Conservation (phyloP, 768 basidiomycete species). For the Boletus rufocinnamomeus region DNA sequence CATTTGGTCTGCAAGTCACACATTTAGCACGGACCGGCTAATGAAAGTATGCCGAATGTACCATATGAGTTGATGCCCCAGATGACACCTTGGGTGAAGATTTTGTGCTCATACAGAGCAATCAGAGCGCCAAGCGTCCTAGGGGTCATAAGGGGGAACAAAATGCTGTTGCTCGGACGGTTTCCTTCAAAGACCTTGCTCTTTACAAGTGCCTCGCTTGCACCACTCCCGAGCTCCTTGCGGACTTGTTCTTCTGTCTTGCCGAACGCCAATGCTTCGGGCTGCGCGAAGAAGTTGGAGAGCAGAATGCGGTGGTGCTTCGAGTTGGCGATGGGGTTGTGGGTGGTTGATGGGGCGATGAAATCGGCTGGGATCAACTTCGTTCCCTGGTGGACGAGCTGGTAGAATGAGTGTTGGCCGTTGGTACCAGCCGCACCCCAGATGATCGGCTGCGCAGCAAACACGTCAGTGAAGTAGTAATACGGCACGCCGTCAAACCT, state of each 20-base stretch:
- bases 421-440: slow-evolving; percentile 99
- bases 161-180: slow-evolving; percentile 92
- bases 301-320: slow-evolving; percentile 98
- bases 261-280: slow-evolving; percentile 96
- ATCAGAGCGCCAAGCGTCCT: slow-evolving; percentile 85
- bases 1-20: slow-evolving; percentile 79
- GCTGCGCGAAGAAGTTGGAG: slow-evolving; percentile 98
- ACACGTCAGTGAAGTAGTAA: not conserved
- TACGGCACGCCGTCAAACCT: slow-evolving; percentile 32
- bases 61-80: slow-evolving; percentile 99
- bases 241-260: slow-evolving; percentile 90
- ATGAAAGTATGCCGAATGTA: slow-evolving; percentile 35
- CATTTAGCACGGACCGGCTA: not conserved
- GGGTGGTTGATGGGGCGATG: slow-evolving; percentile 84
- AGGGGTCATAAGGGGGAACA: slow-evolving; percentile 93
- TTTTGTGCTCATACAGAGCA: slow-evolving; percentile 97
- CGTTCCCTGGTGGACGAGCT: slow-evolving; percentile 92
- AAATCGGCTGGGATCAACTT: slow-evolving; percentile 93
- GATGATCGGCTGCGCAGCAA: slow-evolving; percentile 76
- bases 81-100: slow-evolving; percentile 94
- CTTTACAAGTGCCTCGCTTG: slow-evolving; percentile 86
- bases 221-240: slow-evolving; percentile 64
- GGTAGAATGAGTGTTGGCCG: slow-evolving; percentile 99
- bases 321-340: slow-evolving; percentile 83
- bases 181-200: slow-evolving; percentile 99